Evolutionary conservation across 192 early-diverging fungal species (phyloP).

Genomic region (Spizellomyces punctatus): DNA sequence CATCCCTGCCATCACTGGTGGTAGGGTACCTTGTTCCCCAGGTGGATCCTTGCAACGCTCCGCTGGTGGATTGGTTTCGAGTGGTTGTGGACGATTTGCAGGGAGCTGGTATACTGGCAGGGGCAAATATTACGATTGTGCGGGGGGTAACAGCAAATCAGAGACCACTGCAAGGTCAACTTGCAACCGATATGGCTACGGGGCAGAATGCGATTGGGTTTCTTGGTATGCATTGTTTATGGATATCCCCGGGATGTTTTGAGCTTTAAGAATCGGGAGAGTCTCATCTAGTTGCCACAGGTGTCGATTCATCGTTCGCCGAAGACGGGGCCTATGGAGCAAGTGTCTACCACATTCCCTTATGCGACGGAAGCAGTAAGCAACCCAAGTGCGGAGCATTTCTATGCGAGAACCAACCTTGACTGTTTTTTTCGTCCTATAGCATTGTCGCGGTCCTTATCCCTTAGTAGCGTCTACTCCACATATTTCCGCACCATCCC

Average conservation of each 20-base stretch:
- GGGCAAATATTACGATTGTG: background rate
- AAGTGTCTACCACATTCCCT: background rate
- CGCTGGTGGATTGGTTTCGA: slow-evolving; percentile 13
- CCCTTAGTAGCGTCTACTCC: background rate
- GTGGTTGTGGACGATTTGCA: slow-evolving; percentile 25
- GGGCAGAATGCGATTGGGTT: background rate
- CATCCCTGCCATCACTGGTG: too few species aligned
- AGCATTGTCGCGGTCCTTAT: background rate
- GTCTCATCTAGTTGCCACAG: background rate
- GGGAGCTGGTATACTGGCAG: slow-evolving; percentile 6
- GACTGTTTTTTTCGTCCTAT: background rate
- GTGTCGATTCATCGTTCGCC: background rate
- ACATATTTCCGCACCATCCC: slow-evolving; percentile 6
- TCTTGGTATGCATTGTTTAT: background rate
- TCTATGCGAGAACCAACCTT: too few species aligned
- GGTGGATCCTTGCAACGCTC: background rate
- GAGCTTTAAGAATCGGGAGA: background rate
- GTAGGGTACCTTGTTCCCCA: slow-evolving; percentile 5
- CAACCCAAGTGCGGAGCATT: background rate
- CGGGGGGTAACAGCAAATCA: background rate
- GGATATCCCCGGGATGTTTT: background rate
- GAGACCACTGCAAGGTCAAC: background rate
- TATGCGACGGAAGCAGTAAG: background rate
- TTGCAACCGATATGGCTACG: background rate
- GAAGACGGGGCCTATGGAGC: background rate